Evolutionary conservation across 1,284 basidiomycete genomes (phyloP).

Genomic region (Ceratobasidium sp.): DNA sequence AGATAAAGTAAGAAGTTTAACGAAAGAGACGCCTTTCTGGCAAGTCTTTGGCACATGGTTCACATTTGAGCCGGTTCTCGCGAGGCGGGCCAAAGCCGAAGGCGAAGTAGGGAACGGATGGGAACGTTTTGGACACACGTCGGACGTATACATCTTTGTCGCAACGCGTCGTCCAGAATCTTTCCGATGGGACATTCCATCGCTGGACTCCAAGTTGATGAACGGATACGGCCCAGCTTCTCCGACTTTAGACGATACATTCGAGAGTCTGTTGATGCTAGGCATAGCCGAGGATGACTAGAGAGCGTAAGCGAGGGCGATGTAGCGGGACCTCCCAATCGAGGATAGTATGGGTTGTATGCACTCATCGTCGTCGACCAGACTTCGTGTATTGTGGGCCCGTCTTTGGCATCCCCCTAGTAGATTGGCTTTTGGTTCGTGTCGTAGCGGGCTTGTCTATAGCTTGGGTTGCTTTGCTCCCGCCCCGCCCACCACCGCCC

Average conservation of each 20-base stretch:
- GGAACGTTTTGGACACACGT: constrained; percentile 51
- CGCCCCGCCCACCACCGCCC: constrained; percentile 42
- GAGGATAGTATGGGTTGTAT: not conserved
- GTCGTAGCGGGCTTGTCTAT: constrained; percentile 2
- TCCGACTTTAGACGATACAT: constrained; percentile 72
- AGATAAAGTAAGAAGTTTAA: constrained; percentile 82
- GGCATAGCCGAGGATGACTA: constrained; percentile 51
- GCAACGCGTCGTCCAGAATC: constrained; percentile 72
- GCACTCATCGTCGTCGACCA: constrained; percentile 34
- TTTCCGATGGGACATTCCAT: constrained; percentile 67
- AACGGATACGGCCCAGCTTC: constrained; percentile 64
- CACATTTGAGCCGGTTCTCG: constrained; percentile 72
- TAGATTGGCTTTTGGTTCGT: constrained; percentile 18
- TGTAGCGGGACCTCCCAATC: too few relatives aligned
- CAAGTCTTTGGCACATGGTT: constrained; percentile 87
- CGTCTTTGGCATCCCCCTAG: constrained; percentile 37
- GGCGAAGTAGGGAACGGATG: not conserved
- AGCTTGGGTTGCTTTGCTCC: constrained; percentile 35
- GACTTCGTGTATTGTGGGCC: constrained; percentile 43
- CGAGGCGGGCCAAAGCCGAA: constrained; percentile 49
- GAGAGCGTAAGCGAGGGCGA: not conserved
- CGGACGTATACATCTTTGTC: constrained; percentile 71
- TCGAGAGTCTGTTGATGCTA: constrained; percentile 77
- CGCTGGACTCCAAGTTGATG: constrained; percentile 67
- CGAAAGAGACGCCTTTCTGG: constrained; percentile 87